Percentiles rank a stretch among this genome's conserved stretches.
Evolutionary conservation across 208 protist genomes (phyloP).

Genomic region (Endotrypanum monterogeii): DNA sequence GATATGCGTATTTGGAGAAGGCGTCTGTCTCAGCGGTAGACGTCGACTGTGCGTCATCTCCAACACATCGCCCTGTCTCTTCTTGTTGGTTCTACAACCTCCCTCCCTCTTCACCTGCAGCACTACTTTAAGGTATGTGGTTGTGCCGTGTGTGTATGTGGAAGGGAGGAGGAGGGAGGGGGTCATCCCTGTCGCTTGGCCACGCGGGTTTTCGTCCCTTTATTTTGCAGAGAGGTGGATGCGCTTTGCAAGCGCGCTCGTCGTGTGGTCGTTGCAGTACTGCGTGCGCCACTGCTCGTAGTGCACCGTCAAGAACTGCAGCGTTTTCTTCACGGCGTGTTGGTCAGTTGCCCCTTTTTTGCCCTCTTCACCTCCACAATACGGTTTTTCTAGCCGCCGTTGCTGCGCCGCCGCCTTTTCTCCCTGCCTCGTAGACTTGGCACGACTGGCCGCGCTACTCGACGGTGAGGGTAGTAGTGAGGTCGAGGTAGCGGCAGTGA

Average conservation of each 20-base stretch:
- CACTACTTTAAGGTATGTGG: no score
- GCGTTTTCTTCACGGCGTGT: constrained; percentile 34
- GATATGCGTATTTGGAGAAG: no score
- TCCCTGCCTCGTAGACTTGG: not conserved
- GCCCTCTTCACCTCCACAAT: constrained; percentile 57
- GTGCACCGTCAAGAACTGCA: constrained; percentile 34
- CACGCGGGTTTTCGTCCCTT: not conserved
- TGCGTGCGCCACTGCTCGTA: constrained; percentile 39
- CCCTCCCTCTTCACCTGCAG: no score
- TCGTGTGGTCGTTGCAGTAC: constrained; percentile 23
- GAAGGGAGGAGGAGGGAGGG: no score
- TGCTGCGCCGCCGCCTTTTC: not conserved
- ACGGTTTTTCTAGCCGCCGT: constrained; percentile 33
- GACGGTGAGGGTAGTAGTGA: not conserved
- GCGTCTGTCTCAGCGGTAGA: no score
- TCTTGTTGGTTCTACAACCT: no score
- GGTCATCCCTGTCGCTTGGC: not conserved
- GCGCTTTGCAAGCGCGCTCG: constrained; percentile 28
- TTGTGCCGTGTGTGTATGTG: no score
- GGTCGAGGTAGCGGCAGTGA: not conserved
- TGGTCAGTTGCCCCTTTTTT: constrained; percentile 8
- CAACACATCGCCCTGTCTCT: no score
- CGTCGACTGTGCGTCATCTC: no score
- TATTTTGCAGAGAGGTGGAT: constrained; percentile 25
- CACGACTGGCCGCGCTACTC: not conserved